A percentile compares a stretch with the other conserved stretches of the same genome.
Evolutionary conservation across 2,329 filamentous ascomycete genomes (phyloP).

Genomic region (Xylaria sp.): DNA sequence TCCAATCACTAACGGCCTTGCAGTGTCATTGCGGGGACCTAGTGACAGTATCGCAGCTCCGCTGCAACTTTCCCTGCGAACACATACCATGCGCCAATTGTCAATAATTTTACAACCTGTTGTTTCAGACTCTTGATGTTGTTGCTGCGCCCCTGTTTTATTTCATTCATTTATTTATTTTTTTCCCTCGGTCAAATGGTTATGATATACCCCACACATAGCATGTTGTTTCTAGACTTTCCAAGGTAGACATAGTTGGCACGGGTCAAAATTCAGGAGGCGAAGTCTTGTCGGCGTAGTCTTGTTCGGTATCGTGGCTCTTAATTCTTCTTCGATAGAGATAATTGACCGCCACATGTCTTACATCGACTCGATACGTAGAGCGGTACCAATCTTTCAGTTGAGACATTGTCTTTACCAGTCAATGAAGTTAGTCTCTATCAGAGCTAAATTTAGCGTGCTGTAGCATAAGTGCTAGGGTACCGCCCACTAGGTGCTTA

Average conservation of each 20-base stretch:
- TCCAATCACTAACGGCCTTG: constrained; percentile 21
- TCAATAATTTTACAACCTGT: neutral
- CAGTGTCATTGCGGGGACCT: constrained; percentile 35
- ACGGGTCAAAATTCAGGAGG: neutral
- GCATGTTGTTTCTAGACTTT: constrained; percentile 25
- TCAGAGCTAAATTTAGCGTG: neutral
- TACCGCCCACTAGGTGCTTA: neutral
- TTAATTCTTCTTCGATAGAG: neutral
- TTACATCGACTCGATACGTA: neutral
- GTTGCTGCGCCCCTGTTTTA: no score
- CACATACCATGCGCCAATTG: constrained; percentile 42
- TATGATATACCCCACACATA: constrained; percentile 33
- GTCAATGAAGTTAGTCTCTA: no score
- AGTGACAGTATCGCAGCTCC: constrained; percentile 22
- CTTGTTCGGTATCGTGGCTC: neutral
- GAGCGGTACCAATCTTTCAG: no score
- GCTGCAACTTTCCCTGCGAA: constrained; percentile 32
- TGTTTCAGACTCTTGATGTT: no score
- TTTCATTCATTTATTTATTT: no score
- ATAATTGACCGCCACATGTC: neutral
- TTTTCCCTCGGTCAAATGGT: neutral
- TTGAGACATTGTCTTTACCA: no score
- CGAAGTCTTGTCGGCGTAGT: neutral
- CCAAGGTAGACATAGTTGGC: neutral
- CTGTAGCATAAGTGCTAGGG: neutral